These are phyloP conservation scores for Orbilia javanica DNA, from an alignment of 2,329 filamentous ascomycete species.

Conservation along the genomic window DNA sequence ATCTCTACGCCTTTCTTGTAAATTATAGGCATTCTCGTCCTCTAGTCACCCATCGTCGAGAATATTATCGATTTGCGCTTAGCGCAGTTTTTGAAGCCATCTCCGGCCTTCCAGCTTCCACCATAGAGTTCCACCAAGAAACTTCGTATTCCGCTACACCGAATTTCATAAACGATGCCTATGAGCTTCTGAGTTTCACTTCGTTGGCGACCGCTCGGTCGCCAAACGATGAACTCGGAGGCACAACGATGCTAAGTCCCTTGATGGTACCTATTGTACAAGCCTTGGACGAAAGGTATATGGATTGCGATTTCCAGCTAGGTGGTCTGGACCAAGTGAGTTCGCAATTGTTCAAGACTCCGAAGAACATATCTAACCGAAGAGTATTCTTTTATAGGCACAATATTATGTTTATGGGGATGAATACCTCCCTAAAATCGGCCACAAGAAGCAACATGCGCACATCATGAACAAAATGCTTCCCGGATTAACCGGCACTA, in stretches of 20 bases:
- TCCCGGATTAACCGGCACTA: slow-evolving; percentile 38
- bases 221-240: slow-evolving; percentile 31
- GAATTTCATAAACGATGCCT: slow-evolving; percentile 16
- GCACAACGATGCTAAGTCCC: slow-evolving; percentile 40
- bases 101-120: slow-evolving; percentile 26
- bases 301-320: slow-evolving; percentile 4
- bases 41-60: slow-evolving; percentile 12
- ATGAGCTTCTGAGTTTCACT: slow-evolving; percentile 23
- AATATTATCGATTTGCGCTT: slow-evolving; percentile 33
- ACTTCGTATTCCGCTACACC: background rate
- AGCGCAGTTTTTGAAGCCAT: slow-evolving; percentile 43
- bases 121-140: slow-evolving; percentile 29
- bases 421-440: slow-evolving; percentile 39
- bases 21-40: slow-evolving; percentile 29
- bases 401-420: slow-evolving; percentile 30
- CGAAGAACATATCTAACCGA: background rate
- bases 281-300: slow-evolving; percentile 29
- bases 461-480: slow-evolving; percentile 44
- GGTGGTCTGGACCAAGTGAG: slow-evolving; percentile 29
- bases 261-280: slow-evolving; percentile 31
- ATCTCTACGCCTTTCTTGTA: slow-evolving; percentile 38
- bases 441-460: slow-evolving; percentile 31
- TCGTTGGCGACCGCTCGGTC: slow-evolving; percentile 1
- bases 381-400: background rate
- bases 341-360: background rate